These are phyloP conservation scores for Cicer arietinum DNA, from an alignment of 306 rosid species.

Conservation along the genomic window DNA sequence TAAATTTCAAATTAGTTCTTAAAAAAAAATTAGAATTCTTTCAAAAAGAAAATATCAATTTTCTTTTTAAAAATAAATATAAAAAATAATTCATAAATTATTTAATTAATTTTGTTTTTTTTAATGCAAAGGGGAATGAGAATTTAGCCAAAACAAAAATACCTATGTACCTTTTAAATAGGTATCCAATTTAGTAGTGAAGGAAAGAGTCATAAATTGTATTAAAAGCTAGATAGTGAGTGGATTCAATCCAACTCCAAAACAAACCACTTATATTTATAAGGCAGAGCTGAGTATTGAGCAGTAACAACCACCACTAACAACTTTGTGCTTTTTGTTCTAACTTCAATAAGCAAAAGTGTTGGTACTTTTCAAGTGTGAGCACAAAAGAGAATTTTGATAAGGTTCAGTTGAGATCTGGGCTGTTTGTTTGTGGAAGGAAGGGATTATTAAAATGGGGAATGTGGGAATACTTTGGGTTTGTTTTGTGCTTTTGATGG, in stretches of 20 bases:
- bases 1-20: too few species aligned
- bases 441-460: slow-evolving; percentile 2
- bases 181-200: neutral
- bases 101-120: too few species aligned
- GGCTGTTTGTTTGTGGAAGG: neutral
- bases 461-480: slow-evolving; percentile 35
- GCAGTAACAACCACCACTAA: neutral
- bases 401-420: neutral
- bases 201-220: too few species aligned
- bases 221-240: neutral
- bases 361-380: neutral
- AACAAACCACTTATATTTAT: neutral
- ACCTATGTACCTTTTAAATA: neutral
- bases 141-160: neutral
- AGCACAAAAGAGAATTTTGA: neutral
- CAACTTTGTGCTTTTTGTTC: neutral
- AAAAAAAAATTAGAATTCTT: too few species aligned
- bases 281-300: neutral
- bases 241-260: neutral
- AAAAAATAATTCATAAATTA: too few species aligned
- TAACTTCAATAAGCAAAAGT: neutral
- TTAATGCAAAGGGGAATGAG: neutral
- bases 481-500: slow-evolving; percentile 19
- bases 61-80: too few species aligned
- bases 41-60: too few species aligned